These are phyloP conservation scores for Saksenaea vasiformis DNA, from an alignment of 371 early-diverging fungal genomes.

Conservation along the genomic window DNA sequence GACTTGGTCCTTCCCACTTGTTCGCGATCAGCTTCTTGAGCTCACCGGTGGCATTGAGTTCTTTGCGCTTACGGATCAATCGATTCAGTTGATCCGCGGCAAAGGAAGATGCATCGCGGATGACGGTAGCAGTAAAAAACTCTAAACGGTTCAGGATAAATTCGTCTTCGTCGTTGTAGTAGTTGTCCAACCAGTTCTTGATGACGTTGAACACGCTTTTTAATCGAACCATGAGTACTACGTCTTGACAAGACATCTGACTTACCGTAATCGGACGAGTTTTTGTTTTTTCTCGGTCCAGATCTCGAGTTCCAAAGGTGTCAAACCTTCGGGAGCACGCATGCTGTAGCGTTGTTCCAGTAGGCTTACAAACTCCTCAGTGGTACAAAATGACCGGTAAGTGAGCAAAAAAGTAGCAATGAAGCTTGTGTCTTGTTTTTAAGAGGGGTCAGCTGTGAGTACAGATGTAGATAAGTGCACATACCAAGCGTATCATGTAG, in stretches of 20 bases:
- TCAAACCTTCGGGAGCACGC: constrained; percentile 69
- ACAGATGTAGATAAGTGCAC: neutral
- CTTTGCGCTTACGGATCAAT: constrained; percentile 68
- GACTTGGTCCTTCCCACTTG: constrained; percentile 35
- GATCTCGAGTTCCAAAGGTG: constrained; percentile 63
- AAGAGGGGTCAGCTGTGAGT: neutral
- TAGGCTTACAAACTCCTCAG: constrained; percentile 71
- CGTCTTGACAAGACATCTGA: neutral
- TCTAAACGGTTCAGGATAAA: constrained; percentile 70
- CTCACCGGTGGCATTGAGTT: constrained; percentile 51
- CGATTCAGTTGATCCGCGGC: constrained; percentile 74
- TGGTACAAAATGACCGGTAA: constrained; percentile 83
- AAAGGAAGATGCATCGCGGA: constrained; percentile 71
- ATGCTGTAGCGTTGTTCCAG: constrained; percentile 76
- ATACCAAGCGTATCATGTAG: constrained; percentile 71
- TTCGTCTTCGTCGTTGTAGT: constrained; percentile 77
- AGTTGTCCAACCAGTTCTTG: constrained; percentile 89
- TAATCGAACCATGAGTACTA: neutral
- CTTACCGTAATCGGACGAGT: constrained; percentile 77
- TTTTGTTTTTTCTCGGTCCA: constrained; percentile 89
- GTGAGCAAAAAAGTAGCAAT: constrained; percentile 85
- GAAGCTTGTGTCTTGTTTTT: constrained; percentile 70
- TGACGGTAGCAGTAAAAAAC: constrained; percentile 75
- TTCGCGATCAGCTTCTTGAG: constrained; percentile 67
- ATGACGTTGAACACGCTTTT: constrained; percentile 80